These are phyloP conservation scores for Adansonia grandidieri DNA, from an alignment of 441 rosid genomes.

Conservation along the genomic window DNA sequence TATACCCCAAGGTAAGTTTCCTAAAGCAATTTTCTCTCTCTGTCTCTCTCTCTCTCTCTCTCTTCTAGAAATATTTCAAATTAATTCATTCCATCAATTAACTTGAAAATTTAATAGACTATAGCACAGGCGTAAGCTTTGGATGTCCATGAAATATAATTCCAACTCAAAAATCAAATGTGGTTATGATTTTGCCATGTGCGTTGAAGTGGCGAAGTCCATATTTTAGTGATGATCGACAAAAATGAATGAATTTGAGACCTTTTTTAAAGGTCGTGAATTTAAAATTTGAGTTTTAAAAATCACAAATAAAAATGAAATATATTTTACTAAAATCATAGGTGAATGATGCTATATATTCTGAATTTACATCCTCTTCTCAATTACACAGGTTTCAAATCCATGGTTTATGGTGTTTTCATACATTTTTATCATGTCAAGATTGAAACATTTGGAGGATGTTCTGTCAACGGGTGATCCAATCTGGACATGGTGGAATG, in stretches of 20 bases:
- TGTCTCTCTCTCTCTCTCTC: background rate
- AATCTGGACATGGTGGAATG: constrained; percentile 28
- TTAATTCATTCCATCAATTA: background rate
- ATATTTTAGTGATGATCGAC: too few relatives aligned
- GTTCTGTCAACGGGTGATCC: constrained; percentile 31
- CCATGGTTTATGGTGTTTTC: constrained; percentile 28
- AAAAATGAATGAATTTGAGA: too few relatives aligned
- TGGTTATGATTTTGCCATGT: too few relatives aligned
- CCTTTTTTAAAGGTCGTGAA: too few relatives aligned
- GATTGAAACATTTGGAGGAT: constrained; percentile 30
- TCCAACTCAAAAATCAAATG: too few relatives aligned
- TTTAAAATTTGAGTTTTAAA: too few relatives aligned
- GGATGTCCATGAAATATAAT: too few relatives aligned
- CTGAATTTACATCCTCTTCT: background rate
- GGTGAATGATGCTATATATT: background rate
- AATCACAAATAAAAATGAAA: too few relatives aligned
- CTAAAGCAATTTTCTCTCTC: background rate
- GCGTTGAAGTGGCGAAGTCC: too few relatives aligned
- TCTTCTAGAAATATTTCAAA: background rate
- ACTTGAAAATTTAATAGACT: too few relatives aligned
- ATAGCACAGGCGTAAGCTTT: too few relatives aligned
- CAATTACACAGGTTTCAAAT: constrained; percentile 30
- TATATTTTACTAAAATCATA: background rate
- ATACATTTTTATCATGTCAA: constrained; percentile 31
- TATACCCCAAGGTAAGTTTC: constrained; percentile 42